Base-by-base conservation (phyloP, 495 filamentous ascomycete genomes). In the Daldinia bambusicola region DNA sequence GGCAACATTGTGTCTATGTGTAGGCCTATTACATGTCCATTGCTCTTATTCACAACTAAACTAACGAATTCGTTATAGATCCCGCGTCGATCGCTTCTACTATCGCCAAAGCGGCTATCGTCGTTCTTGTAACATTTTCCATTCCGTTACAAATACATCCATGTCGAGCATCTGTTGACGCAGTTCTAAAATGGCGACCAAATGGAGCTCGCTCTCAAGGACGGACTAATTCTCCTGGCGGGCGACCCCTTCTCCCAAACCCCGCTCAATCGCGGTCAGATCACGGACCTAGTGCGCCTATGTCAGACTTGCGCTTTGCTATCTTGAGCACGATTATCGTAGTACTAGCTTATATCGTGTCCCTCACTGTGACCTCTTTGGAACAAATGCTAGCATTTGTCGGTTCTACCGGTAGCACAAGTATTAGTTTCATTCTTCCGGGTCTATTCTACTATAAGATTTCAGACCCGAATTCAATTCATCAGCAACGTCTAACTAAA, bases 381-480 rank as follows among this genome's bases (percentile, higher is more conserved):
- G 93, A 97, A 73, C 89, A 91, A 41, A 94, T 98, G 0, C 85
- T 99, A 8, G 95, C 95, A 0, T 99, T 98, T 71, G 95, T 99
- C 20, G 95, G 96, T 7, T 93, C 90, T 74, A 99, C 95, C 0
- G 95, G 95, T 26, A 93, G 90, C 63, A 99, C 95, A 0, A 90
- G 90, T 71, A 98, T 99, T 72, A 95, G 92, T 69, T 99, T 99
- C 78, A 98, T 99, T 69, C 84, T 99, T 0, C 96, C 95, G 0
- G 95, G 95, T 0, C 77, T 98, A 13, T 98, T 99, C 79, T 99
- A 98, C 83, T 98, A 98, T 84, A 98, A 98, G 81, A 98, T 99
- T 61, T 93, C 91, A 0, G 87, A 90, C 12, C 96, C 96, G 0
- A 89, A 97, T 45, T 92, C 92, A 8, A 85, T 90, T 61, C 84